Evolutionary conservation across 1,284 basidiomycete species (phyloP).

Genomic region (Tremellales sp.): DNA sequence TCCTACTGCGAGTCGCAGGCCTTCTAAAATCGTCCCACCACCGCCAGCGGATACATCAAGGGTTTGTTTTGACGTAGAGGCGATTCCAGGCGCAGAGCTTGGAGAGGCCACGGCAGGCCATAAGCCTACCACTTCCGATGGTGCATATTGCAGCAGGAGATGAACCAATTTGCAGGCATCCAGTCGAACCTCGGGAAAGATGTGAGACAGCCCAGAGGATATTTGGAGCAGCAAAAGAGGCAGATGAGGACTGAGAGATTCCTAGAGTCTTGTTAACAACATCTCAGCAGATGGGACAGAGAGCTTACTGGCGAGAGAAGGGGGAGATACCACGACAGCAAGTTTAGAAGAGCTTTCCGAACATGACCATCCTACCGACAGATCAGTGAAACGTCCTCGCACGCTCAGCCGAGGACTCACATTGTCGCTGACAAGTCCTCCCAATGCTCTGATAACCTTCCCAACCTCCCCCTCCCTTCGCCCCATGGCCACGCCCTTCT

Average conservation of each 20-base stretch:
- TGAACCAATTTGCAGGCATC: slow-evolving; percentile 82
- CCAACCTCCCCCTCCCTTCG: slow-evolving; percentile 54
- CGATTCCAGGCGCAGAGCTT: neutral
- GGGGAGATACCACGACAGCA: slow-evolving; percentile 67
- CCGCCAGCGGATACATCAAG: slow-evolving; percentile 1
- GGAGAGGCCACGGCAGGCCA: slow-evolving; percentile 54
- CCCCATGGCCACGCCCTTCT: slow-evolving; percentile 52
- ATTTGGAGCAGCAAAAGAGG: slow-evolving; percentile 74
- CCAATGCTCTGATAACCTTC: slow-evolving; percentile 62
- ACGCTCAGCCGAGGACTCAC: slow-evolving; percentile 47
- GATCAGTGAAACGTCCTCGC: neutral
- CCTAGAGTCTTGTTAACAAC: slow-evolving; percentile 47
- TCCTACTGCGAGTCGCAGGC: slow-evolving; percentile 42
- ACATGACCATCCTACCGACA: slow-evolving; percentile 49
- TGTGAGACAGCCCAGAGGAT: slow-evolving; percentile 87
- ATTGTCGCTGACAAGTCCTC: slow-evolving; percentile 75
- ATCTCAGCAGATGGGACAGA: slow-evolving; percentile 14
- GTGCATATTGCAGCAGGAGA: slow-evolving; percentile 69
- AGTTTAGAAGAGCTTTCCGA: slow-evolving; percentile 48
- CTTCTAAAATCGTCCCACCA: slow-evolving; percentile 41
- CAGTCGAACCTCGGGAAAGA: slow-evolving; percentile 87
- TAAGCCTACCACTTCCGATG: slow-evolving; percentile 62
- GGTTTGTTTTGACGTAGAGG: slow-evolving; percentile 6
- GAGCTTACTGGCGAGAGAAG: slow-evolving; percentile 60
- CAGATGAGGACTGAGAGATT: slow-evolving; percentile 65